phyloP scores from a whole-genome alignment of 2,329 filamentous ascomycete species.

The Nigrospora osmanthi region DNA sequence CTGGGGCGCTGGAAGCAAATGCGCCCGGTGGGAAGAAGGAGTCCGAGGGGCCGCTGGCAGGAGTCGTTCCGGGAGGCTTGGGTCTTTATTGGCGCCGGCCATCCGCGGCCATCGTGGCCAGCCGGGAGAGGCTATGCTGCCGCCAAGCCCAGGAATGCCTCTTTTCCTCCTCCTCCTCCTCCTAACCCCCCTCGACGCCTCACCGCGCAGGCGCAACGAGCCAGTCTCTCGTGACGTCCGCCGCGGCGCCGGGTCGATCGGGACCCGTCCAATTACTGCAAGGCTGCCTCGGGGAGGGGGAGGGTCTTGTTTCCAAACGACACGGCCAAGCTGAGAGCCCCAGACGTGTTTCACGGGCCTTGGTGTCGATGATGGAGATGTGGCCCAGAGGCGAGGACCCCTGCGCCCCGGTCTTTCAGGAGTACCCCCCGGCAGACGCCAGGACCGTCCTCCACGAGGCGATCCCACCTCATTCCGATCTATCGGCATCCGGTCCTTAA shows the following conservation, averaged over 20 bases:
- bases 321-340: slow-evolving; percentile 1
- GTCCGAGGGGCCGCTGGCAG: no score
- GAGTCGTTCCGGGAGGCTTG: no score
- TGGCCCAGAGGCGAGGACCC: slow-evolving; percentile 5
- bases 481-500: slow-evolving; percentile 24
- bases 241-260: no score
- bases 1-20: no score
- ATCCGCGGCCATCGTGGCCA: background rate
- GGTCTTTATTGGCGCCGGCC: no score
- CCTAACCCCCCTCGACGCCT: no score
- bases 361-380: background rate
- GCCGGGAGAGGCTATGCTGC: slow-evolving; percentile 8
- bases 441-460: slow-evolving; percentile 22
- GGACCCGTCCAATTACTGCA: no score
- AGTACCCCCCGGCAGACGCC: slow-evolving; percentile 8
- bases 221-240: no score
- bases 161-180: no score
- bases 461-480: slow-evolving; percentile 26
- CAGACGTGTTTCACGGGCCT: slow-evolving; percentile 6
- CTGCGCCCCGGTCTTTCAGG: slow-evolving; percentile 10
- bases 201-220: no score
- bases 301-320: slow-evolving; percentile 1
- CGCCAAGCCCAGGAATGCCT: slow-evolving; percentile 3
- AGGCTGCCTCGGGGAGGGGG: background rate
- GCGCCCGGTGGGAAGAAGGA: no score